Evolutionary conservation across 768 basidiomycete species (phyloP).

Genomic region (Tricholoma terreum): DNA sequence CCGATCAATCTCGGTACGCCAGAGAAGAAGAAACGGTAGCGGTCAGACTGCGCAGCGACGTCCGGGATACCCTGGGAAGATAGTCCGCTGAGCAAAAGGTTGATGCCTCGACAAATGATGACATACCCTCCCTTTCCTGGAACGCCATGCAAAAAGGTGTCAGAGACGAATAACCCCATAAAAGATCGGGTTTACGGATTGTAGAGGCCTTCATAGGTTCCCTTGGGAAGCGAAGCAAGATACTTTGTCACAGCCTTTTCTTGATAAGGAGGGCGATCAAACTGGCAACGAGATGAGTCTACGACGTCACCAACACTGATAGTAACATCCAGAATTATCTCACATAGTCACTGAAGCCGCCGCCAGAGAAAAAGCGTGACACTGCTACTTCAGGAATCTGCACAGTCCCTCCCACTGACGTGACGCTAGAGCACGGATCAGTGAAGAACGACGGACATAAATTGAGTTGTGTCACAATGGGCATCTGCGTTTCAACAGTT

Average conservation of each 20-base stretch:
- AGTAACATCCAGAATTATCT: constrained; percentile 9
- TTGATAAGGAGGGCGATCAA: constrained; percentile 38
- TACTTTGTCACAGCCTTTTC: constrained; percentile 35
- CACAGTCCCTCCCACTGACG: constrained; percentile 51
- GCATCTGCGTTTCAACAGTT: constrained; percentile 2
- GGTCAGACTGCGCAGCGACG: constrained; percentile 53
- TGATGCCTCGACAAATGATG: no score
- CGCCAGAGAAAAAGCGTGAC: constrained; percentile 56
- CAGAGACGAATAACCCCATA: not conserved
- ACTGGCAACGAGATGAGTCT: constrained; percentile 11
- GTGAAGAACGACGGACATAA: not conserved
- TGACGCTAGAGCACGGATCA: constrained; percentile 40
- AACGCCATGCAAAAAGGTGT: not conserved
- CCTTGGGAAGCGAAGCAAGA: constrained; percentile 35
- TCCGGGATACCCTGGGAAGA: constrained; percentile 53
- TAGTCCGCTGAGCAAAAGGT: no score
- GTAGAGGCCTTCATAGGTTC: constrained; percentile 49
- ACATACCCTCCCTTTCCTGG: constrained; percentile 49
- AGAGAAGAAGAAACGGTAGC: constrained; percentile 45
- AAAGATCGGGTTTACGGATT: constrained; percentile 42
- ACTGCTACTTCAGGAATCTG: constrained; percentile 54
- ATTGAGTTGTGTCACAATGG: constrained; percentile 3
- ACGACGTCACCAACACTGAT: no score
- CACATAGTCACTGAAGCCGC: constrained; percentile 71
- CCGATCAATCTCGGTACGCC: constrained; percentile 37